Evolutionary conservation across 2,329 filamentous ascomycete species (phyloP).

Genomic region (Ophiocordyceps unilateralis): DNA sequence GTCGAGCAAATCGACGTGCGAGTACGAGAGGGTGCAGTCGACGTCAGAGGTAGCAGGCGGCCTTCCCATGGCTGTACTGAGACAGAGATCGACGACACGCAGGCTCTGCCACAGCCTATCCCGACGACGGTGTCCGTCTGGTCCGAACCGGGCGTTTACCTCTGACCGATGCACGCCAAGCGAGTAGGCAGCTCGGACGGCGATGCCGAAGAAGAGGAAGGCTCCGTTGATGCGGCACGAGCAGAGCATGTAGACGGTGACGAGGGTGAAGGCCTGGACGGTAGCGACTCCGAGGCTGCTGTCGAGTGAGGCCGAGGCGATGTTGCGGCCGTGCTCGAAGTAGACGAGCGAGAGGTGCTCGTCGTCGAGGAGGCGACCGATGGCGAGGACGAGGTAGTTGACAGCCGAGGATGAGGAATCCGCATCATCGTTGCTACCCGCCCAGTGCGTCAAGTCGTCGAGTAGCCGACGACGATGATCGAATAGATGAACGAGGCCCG

Average conservation of each 20-base stretch:
- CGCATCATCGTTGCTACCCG: conserved; percentile 14
- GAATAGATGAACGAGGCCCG: conserved; percentile 31
- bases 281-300: conserved; percentile 30
- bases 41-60: conserved; percentile 35
- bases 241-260: conserved; percentile 36
- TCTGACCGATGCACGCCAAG: conserved; percentile 36
- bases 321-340: conserved; percentile 31
- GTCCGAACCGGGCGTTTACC: conserved; percentile 33
- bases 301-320: conserved; percentile 25
- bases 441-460: conserved; percentile 25
- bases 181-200: conserved; percentile 32
- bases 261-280: conserved; percentile 30
- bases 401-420: conserved; percentile 17
- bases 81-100: conserved; percentile 31
- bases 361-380: conserved; percentile 25
- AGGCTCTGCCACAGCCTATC: conserved; percentile 37
- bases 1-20: conserved; percentile 25
- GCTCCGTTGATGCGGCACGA: conserved; percentile 37
- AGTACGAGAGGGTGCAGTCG: conserved; percentile 34
- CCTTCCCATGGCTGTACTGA: conserved; percentile 35
- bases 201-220: conserved; percentile 36
- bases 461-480: conserved; percentile 18
- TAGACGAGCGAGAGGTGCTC: conserved; percentile 24
- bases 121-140: conserved; percentile 22
- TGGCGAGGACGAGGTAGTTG: conserved; percentile 32